phyloP scores from a whole-genome alignment of 2,329 filamentous ascomycete species.

The Aspergillus tubingensis region DNA sequence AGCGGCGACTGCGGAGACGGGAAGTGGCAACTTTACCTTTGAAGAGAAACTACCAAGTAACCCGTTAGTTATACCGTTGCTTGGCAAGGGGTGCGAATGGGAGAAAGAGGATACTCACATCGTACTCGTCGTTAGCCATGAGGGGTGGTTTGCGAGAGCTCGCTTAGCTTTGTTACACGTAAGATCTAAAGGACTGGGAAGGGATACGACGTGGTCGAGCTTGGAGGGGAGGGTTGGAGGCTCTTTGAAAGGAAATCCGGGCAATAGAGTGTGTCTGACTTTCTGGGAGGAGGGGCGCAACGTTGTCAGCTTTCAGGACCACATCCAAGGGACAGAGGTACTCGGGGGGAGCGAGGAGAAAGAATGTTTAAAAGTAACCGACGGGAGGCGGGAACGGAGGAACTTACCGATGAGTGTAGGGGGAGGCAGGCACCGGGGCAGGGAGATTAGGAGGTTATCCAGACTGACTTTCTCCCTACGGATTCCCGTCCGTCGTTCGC shows the following conservation, averaged over 20 bases:
- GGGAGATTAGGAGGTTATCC: constrained; percentile 28
- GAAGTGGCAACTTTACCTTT: constrained; percentile 68
- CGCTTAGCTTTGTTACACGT: constrained; percentile 22
- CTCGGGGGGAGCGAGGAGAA: background rate
- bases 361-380: background rate
- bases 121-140: constrained; percentile 99
- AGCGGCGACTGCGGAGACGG: constrained; percentile 22
- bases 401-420: constrained; percentile 6
- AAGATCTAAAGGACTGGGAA: constrained; percentile 23
- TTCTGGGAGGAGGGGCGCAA: constrained; percentile 14
- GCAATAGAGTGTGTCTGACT: constrained; percentile 17
- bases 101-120: constrained; percentile 65
- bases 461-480: constrained; percentile 18
- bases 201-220: constrained; percentile 23
- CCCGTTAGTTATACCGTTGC: constrained; percentile 20
- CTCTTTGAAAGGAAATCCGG: constrained; percentile 12
- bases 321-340: background rate
- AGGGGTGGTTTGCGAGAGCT: constrained; percentile 27
- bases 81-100: background rate
- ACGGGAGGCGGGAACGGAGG: constrained; percentile 8
- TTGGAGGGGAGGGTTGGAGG: constrained; percentile 19
- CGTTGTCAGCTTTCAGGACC: constrained; percentile 15
- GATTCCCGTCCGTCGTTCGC: constrained; percentile 21
- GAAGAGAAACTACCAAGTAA: constrained; percentile 80
- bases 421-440: constrained; percentile 15